Evolutionary conservation across 768 basidiomycete species (phyloP).

Genomic region (Tremella fuciformis): DNA sequence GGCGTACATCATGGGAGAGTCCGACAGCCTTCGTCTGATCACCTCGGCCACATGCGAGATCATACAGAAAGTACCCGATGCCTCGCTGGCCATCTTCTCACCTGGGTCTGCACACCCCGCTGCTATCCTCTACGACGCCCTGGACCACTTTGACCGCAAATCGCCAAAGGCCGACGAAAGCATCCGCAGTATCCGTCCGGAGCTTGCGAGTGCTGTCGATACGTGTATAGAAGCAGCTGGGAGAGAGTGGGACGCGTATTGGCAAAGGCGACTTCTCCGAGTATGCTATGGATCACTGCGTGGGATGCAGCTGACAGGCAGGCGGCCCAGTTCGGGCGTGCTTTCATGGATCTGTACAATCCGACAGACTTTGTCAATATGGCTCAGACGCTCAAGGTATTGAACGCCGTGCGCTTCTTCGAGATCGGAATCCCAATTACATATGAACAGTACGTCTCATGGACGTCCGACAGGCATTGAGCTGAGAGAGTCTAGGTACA

Average conservation of each 20-base stretch:
- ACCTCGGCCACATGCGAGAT: conserved; percentile 78
- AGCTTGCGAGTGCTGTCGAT: conserved; percentile 80
- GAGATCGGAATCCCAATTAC: conserved; percentile 93
- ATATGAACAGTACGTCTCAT: conserved; percentile 70
- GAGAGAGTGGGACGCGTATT: conserved; percentile 81
- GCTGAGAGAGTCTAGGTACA: conserved; percentile 60
- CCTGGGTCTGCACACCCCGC: conserved; percentile 90
- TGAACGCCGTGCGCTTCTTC: conserved; percentile 87
- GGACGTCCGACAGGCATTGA: neutral
- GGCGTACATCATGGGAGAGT: conserved; percentile 75
- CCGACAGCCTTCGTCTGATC: conserved; percentile 83
- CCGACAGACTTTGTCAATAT: conserved; percentile 87
- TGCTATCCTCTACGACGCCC: conserved; percentile 88
- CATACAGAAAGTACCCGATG: conserved; percentile 87
- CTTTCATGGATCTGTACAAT: conserved; percentile 88
- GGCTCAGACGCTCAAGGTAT: conserved; percentile 86
- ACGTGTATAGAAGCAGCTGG: conserved; percentile 92
- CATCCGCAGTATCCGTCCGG: conserved; percentile 80
- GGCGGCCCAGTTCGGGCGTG: conserved; percentile 96
- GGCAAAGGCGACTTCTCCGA: conserved; percentile 81
- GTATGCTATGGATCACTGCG: conserved; percentile 53
- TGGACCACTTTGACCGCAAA: conserved; percentile 76
- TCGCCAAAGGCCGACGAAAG: conserved; percentile 91
- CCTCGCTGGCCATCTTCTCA: conserved; percentile 76
- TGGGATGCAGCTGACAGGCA: conserved; percentile 46